phyloP scores from a whole-genome alignment of 495 filamentous ascomycete species.

The Tuber brumale region DNA sequence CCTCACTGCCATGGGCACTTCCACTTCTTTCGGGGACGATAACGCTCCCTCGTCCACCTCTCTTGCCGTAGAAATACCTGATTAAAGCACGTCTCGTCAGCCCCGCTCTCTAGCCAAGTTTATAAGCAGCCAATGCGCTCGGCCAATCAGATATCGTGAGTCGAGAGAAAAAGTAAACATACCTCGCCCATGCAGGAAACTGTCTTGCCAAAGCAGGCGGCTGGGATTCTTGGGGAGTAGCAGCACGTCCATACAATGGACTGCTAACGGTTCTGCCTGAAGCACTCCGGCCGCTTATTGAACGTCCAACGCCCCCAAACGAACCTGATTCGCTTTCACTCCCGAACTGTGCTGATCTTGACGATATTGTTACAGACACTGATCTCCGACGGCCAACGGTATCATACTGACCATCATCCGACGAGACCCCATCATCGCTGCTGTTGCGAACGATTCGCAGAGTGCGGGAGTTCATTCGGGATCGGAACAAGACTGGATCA shows the following conservation, averaged over 20 bases:
- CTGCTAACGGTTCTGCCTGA: background rate
- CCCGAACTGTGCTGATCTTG: conserved; percentile 11
- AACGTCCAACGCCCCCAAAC: conserved; percentile 5
- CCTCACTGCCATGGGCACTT: conserved; percentile 1
- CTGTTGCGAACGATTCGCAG: conserved; percentile 33
- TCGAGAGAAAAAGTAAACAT: conserved; percentile 10
- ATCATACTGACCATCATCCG: conserved; percentile 3
- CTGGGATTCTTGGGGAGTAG: background rate
- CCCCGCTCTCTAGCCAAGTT: background rate
- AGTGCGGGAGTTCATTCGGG: conserved; percentile 36
- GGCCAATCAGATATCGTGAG: background rate
- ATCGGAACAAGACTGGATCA: conserved; percentile 15
- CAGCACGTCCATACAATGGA: conserved; percentile 2
- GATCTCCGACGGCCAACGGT: conserved; percentile 23
- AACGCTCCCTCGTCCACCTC: conserved; percentile 31
- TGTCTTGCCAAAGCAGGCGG: conserved; percentile 30
- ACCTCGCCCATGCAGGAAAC: conserved; percentile 38
- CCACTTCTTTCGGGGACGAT: conserved; percentile 23
- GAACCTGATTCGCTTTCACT: conserved; percentile 11
- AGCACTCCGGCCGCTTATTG: background rate
- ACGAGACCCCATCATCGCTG: conserved; percentile 17
- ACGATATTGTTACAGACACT: conserved; percentile 12
- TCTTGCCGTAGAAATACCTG: conserved; percentile 39
- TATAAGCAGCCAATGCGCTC: background rate
- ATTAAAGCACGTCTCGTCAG: conserved; percentile 14